A percentile compares a stretch with the other conserved stretches of the same genome.
phyloP scores from a whole-genome alignment of 768 basidiomycete genomes.

The Austroboletus eburneus region DNA sequence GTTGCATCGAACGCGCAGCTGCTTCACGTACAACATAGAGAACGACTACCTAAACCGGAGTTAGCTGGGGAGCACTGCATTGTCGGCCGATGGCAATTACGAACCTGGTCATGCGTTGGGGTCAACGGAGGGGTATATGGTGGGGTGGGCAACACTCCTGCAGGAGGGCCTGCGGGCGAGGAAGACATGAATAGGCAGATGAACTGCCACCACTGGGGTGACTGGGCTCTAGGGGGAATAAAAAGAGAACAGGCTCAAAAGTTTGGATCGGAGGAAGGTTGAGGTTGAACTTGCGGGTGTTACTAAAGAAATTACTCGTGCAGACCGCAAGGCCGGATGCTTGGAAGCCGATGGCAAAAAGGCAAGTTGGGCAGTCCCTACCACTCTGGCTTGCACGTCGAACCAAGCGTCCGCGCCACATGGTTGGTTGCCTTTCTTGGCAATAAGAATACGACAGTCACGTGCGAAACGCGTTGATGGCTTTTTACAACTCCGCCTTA shows the following conservation, averaged over 20 bases:
- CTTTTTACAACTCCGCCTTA: conserved; percentile 30
- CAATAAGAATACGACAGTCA: conserved; percentile 23
- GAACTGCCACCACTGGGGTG: too few species aligned
- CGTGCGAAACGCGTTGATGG: conserved; percentile 34
- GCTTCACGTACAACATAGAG: conserved; percentile 63
- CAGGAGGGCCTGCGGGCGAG: conserved; percentile 31
- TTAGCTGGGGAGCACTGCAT: conserved; percentile 19
- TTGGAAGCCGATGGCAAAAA: conserved; percentile 5
- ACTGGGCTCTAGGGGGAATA: conserved; percentile 3
- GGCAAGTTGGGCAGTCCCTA: conserved; percentile 5
- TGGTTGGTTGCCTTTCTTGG: conserved; percentile 18
- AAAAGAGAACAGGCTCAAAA: conserved; percentile 3
- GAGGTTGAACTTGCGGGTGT: conserved; percentile 17
- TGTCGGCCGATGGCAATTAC: conserved; percentile 25
- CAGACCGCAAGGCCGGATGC: conserved; percentile 26
- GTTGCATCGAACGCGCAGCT: conserved; percentile 7
- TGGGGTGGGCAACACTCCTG: conserved; percentile 33
- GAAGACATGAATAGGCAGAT: conserved; percentile 27
- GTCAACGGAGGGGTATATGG: conserved; percentile 41
- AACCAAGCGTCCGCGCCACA: conserved; percentile 20
- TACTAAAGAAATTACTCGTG: conserved; percentile 27
- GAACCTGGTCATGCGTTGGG: conserved; percentile 71
- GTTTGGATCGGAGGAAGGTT: conserved; percentile 14
- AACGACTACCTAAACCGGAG: conserved; percentile 54
- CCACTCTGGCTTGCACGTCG: neutral